These are phyloP conservation scores for Quercus rubra DNA, from an alignment of 306 rosid species.

Conservation along the genomic window DNA sequence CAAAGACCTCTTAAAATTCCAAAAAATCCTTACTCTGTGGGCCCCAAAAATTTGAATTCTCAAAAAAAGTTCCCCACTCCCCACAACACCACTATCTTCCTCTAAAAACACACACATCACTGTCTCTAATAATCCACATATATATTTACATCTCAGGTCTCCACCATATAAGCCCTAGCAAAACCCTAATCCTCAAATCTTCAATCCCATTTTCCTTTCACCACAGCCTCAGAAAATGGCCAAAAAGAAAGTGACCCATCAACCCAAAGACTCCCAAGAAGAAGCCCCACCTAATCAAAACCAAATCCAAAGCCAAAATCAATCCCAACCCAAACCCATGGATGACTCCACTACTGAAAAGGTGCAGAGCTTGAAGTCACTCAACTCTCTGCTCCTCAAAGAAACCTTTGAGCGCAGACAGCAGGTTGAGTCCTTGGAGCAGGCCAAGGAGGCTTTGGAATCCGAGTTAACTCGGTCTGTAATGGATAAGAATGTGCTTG, in stretches of 20 bases:
- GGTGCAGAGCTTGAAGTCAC: conserved; percentile 60
- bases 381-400: conserved; percentile 58
- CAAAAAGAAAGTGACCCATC: conserved; percentile 51
- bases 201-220: conserved; percentile 1
- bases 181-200: conserved; percentile 36
- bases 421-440: conserved; percentile 37
- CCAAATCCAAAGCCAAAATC: not conserved
- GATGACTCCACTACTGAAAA: conserved; percentile 40
- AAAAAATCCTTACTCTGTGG: not conserved
- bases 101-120: not conserved
- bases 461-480: conserved; percentile 23
- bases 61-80: conserved; percentile 9
- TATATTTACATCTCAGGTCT: not conserved
- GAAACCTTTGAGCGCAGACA: conserved; percentile 48
- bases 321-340: conserved; percentile 18
- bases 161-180: conserved; percentile 30
- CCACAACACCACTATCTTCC: not conserved
- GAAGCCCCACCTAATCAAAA: conserved; percentile 8
- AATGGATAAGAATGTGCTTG: conserved; percentile 26
- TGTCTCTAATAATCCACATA: not conserved
- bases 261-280: conserved; percentile 20
- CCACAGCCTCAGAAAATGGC: conserved; percentile 46
- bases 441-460: conserved; percentile 32
- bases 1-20: not conserved
- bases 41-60: conserved; percentile 34